Evolutionary conservation across 176 grass and related monocot genomes (phyloP).

Genomic region (Zizania latifolia): DNA sequence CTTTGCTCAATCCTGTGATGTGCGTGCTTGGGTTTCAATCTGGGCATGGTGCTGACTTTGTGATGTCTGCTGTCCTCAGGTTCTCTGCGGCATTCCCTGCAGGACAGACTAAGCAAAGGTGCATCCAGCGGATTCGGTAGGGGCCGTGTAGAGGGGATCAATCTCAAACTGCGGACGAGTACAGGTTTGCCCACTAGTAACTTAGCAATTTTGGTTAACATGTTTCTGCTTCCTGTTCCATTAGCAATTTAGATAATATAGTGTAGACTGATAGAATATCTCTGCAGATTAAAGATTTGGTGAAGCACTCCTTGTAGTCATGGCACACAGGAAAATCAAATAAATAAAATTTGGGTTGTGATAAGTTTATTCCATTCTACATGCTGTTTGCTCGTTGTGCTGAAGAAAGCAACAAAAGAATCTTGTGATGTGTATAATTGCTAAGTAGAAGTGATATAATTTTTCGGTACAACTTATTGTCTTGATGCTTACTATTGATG

Average conservation of each 20-base stretch:
- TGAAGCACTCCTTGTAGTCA: neutral
- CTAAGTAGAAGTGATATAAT: neutral
- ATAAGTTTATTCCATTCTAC: neutral
- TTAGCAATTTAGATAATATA: constrained; percentile 5
- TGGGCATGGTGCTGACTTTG: neutral
- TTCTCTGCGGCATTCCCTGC: constrained; percentile 78
- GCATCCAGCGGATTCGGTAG: constrained; percentile 47
- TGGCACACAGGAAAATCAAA: neutral
- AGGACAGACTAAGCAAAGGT: constrained; percentile 81
- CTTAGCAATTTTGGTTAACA: neutral
- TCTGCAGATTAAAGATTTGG: neutral
- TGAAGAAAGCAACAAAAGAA: neutral
- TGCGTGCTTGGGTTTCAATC: neutral
- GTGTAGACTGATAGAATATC: neutral
- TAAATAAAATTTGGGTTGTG: neutral
- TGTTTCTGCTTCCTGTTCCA: neutral
- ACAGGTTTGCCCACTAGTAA: constrained; percentile 52
- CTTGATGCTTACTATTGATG: neutral
- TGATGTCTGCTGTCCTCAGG: constrained; percentile 23
- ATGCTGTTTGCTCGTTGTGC: neutral
- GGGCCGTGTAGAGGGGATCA: constrained; percentile 52
- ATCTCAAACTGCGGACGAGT: constrained; percentile 67
- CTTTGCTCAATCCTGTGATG: neutral
- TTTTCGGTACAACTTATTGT: neutral
- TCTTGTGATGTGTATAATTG: neutral